phyloP scores from a whole-genome alignment of 768 basidiomycete species.

The Termitomyces sp. region DNA sequence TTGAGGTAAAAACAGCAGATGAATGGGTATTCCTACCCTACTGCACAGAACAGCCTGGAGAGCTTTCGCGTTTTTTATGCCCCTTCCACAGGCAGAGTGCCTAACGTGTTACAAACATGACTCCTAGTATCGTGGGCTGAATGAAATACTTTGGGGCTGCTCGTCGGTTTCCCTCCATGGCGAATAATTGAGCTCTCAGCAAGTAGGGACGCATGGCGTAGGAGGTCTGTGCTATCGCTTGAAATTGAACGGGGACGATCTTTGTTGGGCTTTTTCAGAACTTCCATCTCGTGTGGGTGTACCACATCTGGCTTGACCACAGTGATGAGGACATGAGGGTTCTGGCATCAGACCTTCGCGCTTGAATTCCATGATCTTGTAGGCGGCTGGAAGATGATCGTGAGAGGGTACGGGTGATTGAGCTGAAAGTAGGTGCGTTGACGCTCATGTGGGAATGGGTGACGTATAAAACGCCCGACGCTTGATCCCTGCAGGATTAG shows the following conservation, averaged over 20 bases:
- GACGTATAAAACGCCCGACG: constrained; percentile 54
- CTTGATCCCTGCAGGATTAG: constrained; percentile 44
- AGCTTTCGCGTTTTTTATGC: constrained; percentile 31
- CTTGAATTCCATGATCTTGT: constrained; percentile 59
- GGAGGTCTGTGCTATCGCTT: constrained; percentile 43
- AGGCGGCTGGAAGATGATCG: constrained; percentile 45
- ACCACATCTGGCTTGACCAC: constrained; percentile 4
- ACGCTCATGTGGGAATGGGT: constrained; percentile 43
- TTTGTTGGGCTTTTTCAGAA: constrained; percentile 10
- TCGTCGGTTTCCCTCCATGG: constrained; percentile 9
- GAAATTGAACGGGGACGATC: constrained; percentile 51
- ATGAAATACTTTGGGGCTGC: constrained; percentile 5
- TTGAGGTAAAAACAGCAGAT: neutral
- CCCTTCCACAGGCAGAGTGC: constrained; percentile 25
- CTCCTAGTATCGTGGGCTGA: constrained; percentile 20
- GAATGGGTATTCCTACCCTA: constrained; percentile 21
- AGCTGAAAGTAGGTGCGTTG: constrained; percentile 32
- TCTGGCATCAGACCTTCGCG: constrained; percentile 51
- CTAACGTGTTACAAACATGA: constrained; percentile 22
- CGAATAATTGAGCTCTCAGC: constrained; percentile 26
- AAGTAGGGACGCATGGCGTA: constrained; percentile 39
- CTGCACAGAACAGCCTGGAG: constrained; percentile 39
- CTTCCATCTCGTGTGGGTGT: constrained; percentile 5
- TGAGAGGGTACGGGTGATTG: constrained; percentile 24
- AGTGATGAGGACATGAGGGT: constrained; percentile 24